Conservation (phyloP, 2,329 filamentous ascomycete genomes). For the Sporothrix brunneoviolacea region DNA sequence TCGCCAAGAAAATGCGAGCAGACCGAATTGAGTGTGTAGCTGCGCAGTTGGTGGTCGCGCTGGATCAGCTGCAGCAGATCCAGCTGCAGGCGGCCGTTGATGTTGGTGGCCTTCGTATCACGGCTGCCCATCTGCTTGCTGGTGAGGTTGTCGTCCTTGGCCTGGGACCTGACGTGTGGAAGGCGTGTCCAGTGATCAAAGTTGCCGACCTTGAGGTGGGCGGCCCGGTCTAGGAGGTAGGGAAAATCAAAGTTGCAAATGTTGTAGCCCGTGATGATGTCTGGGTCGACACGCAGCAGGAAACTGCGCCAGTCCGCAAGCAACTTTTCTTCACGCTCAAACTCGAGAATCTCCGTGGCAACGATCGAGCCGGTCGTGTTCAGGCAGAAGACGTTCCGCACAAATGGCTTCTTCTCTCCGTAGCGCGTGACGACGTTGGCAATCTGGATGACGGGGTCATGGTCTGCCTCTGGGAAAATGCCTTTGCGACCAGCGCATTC, state of each 20-base stretch:
- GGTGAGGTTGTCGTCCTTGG: slow-evolving; percentile 78
- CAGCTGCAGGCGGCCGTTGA: slow-evolving; percentile 84
- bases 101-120: slow-evolving; percentile 91
- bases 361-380: slow-evolving; percentile 90
- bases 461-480: slow-evolving; percentile 86
- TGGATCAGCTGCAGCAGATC: slow-evolving; percentile 94
- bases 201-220: slow-evolving; percentile 66
- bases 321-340: slow-evolving; percentile 77
- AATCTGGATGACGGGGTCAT: slow-evolving; percentile 96
- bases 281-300: slow-evolving; percentile 80
- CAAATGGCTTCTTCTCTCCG: slow-evolving; percentile 90
- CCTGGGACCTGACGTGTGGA: slow-evolving; percentile 60
- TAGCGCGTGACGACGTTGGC: slow-evolving; percentile 93
- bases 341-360: slow-evolving; percentile 86
- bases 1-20: slow-evolving; percentile 91
- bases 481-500: slow-evolving; percentile 97
- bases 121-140: slow-evolving; percentile 98
- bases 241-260: slow-evolving; percentile 98
- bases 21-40: slow-evolving; percentile 95
- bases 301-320: slow-evolving; percentile 90
- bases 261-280: slow-evolving; percentile 98
- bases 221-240: slow-evolving; percentile 84
- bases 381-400: slow-evolving; percentile 93
- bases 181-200: slow-evolving; percentile 89
- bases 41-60: slow-evolving; percentile 87